A percentile compares a stretch with the other conserved stretches of the same genome.
phyloP scores from a whole-genome alignment of 2,329 filamentous ascomycete species.

The Microcera coccophila region DNA sequence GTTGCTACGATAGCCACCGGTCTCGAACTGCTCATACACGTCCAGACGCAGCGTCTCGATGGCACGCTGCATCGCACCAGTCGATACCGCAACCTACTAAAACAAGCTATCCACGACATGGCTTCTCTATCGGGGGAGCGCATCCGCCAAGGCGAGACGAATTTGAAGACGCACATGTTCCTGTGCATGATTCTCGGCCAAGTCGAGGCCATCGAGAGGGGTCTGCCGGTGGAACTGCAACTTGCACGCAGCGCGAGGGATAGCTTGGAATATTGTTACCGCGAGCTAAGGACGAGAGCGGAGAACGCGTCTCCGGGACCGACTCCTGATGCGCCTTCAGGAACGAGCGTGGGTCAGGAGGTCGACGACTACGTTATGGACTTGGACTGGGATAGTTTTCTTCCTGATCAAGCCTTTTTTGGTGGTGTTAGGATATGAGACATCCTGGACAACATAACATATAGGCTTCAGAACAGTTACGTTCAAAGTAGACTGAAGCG shows the following conservation, averaged over 20 bases:
- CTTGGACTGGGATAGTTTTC: not conserved
- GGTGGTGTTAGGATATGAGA: too few relatives aligned
- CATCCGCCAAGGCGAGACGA: slow-evolving; percentile 40
- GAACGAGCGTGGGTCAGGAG: too few relatives aligned
- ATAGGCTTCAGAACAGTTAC: too few relatives aligned
- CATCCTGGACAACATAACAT: too few relatives aligned
- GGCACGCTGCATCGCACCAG: slow-evolving; percentile 27
- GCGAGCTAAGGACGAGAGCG: slow-evolving; percentile 21
- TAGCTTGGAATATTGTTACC: slow-evolving; percentile 31
- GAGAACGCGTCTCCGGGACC: not conserved
- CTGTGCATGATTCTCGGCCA: slow-evolving; percentile 38
- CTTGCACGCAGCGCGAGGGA: slow-evolving; percentile 33
- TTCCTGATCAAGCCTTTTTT: not conserved
- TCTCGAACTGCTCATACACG: slow-evolving; percentile 36
- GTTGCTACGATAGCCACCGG: not conserved
- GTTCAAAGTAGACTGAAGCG: too few relatives aligned
- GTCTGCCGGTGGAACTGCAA: slow-evolving; percentile 19
- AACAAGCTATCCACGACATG: slow-evolving; percentile 28
- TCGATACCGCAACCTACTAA: slow-evolving; percentile 30
- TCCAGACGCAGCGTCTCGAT: slow-evolving; percentile 26
- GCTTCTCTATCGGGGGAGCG: slow-evolving; percentile 28
- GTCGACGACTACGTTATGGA: not conserved
- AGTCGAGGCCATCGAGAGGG: slow-evolving; percentile 33
- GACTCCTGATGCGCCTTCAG: not conserved
- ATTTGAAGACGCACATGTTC: slow-evolving; percentile 42